Evolutionary conservation across 2,329 filamentous ascomycete genomes (phyloP), one percentile per base, ranked within the genome.

Genomic region (Hysterium pulicare): DNA sequence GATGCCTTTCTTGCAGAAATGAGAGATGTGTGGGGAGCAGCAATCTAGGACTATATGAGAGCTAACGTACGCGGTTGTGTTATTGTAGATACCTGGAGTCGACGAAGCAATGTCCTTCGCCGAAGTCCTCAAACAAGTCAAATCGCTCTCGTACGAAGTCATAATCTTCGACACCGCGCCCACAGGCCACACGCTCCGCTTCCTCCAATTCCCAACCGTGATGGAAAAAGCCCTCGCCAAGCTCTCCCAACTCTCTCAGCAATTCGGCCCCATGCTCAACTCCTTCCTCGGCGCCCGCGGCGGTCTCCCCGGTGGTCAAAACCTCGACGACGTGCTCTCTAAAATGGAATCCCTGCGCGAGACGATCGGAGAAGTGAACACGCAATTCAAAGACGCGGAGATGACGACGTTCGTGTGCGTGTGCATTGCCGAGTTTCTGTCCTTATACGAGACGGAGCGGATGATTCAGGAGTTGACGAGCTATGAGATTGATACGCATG

Each of bases 101-200:
- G 93, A 98, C 67, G 93, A 98, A 71, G 93, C 93, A 68, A 98
- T 98, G 93, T 96, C 90, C 44, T 98, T 98, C 65, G 93, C 93
- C 67, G 93, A 98, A 74, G 93, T 98, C 51, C 80, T 98, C 61
- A 98, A 98, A 72, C 93, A 98, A 72, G 93, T 98, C 74, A 97
- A 97, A 74, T 95, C 89, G 31, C 86, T 97, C 65, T 95, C 90
- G 38, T 98, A 98, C 79, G 93, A 97, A 70, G 89, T 91, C 61
- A 97, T 98, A 73, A 88, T 98, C 69, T 98, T 98, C 79, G 93
- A 98, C 70, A 98, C 93, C 24, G 93, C 93, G 3, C 93, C 93
- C 13, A 98, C 93, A 13, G 93, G 93, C 55, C 93, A 98, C 78
- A 98, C 93, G 2, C 84, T 98, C 47, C 91, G 93, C 59, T 98